Evolutionary conservation across 2,329 filamentous ascomycete species (phyloP).

Genomic region (Pestalotiopsis sp.): DNA sequence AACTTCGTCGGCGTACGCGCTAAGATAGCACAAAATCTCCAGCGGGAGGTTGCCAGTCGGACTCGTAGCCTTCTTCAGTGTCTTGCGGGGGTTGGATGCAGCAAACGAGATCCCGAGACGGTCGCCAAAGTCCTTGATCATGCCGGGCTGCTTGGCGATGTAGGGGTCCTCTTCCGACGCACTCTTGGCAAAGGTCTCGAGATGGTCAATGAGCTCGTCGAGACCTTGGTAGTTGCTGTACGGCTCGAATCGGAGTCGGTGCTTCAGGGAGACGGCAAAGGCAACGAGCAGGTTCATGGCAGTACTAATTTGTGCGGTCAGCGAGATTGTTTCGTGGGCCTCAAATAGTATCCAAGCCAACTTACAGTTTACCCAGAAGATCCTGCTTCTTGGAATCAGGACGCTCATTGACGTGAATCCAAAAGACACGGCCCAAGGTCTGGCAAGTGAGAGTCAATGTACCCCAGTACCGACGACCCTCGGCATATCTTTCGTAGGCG

Average conservation of each 20-base stretch:
- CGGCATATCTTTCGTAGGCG: constrained; percentile 69
- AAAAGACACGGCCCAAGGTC: constrained; percentile 74
- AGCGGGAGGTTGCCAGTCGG: constrained; percentile 82
- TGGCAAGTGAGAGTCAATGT: constrained; percentile 62
- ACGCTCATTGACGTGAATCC: constrained; percentile 72
- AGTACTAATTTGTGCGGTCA: constrained; percentile 37
- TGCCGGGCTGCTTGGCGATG: constrained; percentile 40
- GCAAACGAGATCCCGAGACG: constrained; percentile 78
- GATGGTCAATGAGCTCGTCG: constrained; percentile 65
- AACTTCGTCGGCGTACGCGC: constrained; percentile 63
- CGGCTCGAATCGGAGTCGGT: constrained; percentile 81
- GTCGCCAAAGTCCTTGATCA: constrained; percentile 67
- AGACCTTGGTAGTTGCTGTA: constrained; percentile 77
- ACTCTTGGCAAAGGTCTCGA: constrained; percentile 71
- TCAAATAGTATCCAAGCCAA: background rate
- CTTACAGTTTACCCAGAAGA: constrained; percentile 61
- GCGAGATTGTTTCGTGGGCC: background rate
- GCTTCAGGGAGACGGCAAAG: constrained; percentile 77
- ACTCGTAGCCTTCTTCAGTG: constrained; percentile 69
- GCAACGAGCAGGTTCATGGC: constrained; percentile 77
- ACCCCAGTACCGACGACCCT: constrained; percentile 65
- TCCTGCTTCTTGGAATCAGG: constrained; percentile 62
- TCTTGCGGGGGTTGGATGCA: constrained; percentile 74
- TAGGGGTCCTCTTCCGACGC: constrained; percentile 43
- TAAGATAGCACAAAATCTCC: constrained; percentile 75